A percentile compares a stretch with the other conserved stretches of the same genome.
These are phyloP conservation scores for Phytopythium sindhum DNA, from an alignment of 352 stramenopile genomes.

Conservation along the genomic window DNA sequence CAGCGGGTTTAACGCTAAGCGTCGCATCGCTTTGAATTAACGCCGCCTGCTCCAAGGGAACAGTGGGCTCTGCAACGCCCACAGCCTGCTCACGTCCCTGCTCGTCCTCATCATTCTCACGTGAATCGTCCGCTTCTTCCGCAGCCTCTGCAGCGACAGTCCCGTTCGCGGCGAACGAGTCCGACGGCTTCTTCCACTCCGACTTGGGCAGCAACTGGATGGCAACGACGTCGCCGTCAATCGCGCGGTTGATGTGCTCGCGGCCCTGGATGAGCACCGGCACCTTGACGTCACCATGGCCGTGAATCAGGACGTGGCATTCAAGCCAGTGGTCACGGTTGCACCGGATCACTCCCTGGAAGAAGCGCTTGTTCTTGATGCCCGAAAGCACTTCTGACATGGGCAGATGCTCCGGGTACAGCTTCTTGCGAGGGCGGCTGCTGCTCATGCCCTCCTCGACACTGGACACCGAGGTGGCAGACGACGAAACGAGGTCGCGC, in stretches of 20 bases:
- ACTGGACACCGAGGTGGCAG: constrained; percentile 12
- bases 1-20: constrained; percentile 62
- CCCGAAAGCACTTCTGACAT: constrained; percentile 78
- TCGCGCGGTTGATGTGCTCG: constrained; percentile 94
- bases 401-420: constrained; percentile 78
- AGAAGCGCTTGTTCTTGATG: constrained; percentile 86
- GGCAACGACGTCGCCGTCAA: constrained; percentile 97
- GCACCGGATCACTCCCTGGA: constrained; percentile 87
- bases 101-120: constrained; percentile 29
- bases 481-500: constrained; percentile 49
- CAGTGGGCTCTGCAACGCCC: constrained; percentile 61
- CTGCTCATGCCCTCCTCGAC: constrained; percentile 35
- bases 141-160: constrained; percentile 34
- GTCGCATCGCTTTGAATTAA: constrained; percentile 51
- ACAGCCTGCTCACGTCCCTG: constrained; percentile 21
- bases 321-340: constrained; percentile 86
- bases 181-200: constrained; percentile 73
- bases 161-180: constrained; percentile 57
- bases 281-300: constrained; percentile 52
- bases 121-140: constrained; percentile 39
- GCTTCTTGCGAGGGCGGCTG: constrained; percentile 36
- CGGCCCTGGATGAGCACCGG: constrained; percentile 69
- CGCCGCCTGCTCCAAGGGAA: constrained; percentile 56
- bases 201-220: constrained; percentile 91
- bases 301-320: constrained; percentile 78